A percentile compares a stretch with the other conserved stretches of the same genome.
These are phyloP conservation scores for Quercus parvula DNA, from an alignment of 306 rosid genomes.

Conservation along the genomic window DNA sequence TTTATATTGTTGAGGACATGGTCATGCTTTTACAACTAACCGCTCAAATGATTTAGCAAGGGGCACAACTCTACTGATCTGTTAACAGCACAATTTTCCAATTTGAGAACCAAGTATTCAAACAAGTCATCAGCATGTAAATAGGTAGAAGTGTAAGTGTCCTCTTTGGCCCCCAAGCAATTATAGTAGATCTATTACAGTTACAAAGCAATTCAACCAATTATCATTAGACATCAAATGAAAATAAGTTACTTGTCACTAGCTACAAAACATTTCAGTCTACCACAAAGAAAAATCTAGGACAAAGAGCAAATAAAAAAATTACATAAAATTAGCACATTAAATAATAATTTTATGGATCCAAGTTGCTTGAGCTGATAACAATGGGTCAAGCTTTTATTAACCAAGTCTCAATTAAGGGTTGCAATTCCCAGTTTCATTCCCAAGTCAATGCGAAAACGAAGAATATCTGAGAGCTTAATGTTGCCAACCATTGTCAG, in stretches of 20 bases:
- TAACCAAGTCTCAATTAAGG: background rate
- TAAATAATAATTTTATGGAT: background rate
- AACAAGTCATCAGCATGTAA: conserved; percentile 39
- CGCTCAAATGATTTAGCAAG: too few species aligned
- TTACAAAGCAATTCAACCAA: too few species aligned
- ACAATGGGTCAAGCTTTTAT: background rate
- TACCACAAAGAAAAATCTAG: background rate
- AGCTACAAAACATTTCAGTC: background rate
- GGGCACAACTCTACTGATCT: too few species aligned
- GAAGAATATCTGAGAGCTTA: background rate
- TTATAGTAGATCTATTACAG: conserved; percentile 50
- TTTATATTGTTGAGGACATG: too few species aligned
- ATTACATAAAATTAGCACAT: too few species aligned
- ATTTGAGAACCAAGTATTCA: conserved; percentile 79
- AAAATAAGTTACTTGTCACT: background rate
- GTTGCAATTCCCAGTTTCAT: background rate
- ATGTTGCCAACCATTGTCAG: background rate
- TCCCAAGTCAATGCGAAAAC: background rate
- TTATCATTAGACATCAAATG: too few species aligned
- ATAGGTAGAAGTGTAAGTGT: conserved; percentile 63
- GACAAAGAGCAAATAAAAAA: background rate
- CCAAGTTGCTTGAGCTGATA: background rate
- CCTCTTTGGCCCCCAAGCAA: conserved; percentile 84
- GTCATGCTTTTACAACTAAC: too few species aligned
- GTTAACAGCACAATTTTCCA: conserved; percentile 48